phyloP scores from a whole-genome alignment of 805 yeast species.

The Wickerhamomyces canadensis region DNA sequence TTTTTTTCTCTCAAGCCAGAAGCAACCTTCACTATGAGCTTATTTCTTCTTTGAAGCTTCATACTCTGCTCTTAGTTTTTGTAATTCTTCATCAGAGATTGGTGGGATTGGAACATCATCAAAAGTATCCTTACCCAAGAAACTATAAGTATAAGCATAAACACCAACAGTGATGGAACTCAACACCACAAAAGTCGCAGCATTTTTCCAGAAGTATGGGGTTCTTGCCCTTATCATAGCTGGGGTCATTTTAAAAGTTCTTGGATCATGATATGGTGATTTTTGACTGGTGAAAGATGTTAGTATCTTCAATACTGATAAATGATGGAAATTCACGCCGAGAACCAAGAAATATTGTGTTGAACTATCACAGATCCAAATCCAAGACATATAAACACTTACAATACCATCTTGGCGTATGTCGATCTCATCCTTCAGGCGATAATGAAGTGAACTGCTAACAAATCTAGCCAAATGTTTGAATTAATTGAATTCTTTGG shows the following conservation, averaged over 20 bases:
- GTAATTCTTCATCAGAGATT: constrained; percentile 69
- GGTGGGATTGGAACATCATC: constrained; percentile 95
- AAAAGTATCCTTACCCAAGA: constrained; percentile 74
- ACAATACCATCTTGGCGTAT: not conserved
- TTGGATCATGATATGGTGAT: constrained; percentile 53
- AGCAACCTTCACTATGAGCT: no score
- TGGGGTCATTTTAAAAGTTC: constrained; percentile 84
- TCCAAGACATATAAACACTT: no score
- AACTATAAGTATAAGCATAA: constrained; percentile 57
- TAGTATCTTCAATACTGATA: no score
- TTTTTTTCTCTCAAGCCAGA: no score
- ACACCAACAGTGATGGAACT: constrained; percentile 66
- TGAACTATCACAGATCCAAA: no score
- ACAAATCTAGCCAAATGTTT: no score
- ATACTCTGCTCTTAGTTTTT: constrained; percentile 66
- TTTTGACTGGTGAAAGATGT: constrained; percentile 23
- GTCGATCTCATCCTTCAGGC: no score
- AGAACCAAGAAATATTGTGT: no score
- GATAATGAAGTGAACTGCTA: no score
- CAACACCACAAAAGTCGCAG: constrained; percentile 52
- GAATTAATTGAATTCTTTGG: constrained; percentile 11
- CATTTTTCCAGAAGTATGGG: constrained; percentile 79
- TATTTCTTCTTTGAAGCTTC: constrained; percentile 31
- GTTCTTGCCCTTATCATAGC: constrained; percentile 86
- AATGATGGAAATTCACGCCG: no score